phyloP scores from a whole-genome alignment of 140 eudicot genomes.

The Cichorium intybus region DNA sequence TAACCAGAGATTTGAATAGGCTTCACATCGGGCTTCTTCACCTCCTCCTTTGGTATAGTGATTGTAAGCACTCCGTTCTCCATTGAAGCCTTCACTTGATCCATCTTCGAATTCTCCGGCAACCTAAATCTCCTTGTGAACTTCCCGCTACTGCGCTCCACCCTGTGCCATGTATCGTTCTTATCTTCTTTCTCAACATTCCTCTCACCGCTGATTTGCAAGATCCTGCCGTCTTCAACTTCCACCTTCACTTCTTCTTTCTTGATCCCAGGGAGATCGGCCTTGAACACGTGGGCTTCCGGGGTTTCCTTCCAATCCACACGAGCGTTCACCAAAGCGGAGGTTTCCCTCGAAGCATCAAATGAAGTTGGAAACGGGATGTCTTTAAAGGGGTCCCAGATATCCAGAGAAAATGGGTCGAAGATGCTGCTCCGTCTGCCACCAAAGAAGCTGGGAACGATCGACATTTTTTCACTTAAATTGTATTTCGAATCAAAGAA shows the following conservation, averaged over 20 bases:
- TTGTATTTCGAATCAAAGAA: too few relatives aligned
- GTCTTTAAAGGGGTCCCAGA: background rate
- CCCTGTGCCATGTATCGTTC: constrained; percentile 30
- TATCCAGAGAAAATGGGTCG: background rate
- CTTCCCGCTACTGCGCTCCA: constrained; percentile 28
- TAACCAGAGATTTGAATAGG: constrained; percentile 26
- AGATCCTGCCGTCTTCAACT: constrained; percentile 29
- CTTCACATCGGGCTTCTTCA: constrained; percentile 26
- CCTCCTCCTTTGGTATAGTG: constrained; percentile 31
- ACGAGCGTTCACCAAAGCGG: constrained; percentile 11
- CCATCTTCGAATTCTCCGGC: constrained; percentile 26
- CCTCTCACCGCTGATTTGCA: constrained; percentile 41
- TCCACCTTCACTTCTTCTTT: constrained; percentile 34
- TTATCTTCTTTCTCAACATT: constrained; percentile 31
- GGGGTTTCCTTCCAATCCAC: constrained; percentile 40
- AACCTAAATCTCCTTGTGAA: constrained; percentile 31
- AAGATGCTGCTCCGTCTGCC: background rate
- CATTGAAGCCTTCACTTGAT: constrained; percentile 26
- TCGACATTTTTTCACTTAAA: background rate
- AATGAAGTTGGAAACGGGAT: background rate
- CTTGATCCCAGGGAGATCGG: constrained; percentile 25
- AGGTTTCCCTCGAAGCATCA: background rate
- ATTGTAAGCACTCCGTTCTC: constrained; percentile 30
- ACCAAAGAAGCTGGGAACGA: constrained; percentile 14
- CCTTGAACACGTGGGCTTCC: constrained; percentile 36